Conservation (phyloP, 2,329 filamentous ascomycete genomes). For the Elsinoe arachidis region DNA sequence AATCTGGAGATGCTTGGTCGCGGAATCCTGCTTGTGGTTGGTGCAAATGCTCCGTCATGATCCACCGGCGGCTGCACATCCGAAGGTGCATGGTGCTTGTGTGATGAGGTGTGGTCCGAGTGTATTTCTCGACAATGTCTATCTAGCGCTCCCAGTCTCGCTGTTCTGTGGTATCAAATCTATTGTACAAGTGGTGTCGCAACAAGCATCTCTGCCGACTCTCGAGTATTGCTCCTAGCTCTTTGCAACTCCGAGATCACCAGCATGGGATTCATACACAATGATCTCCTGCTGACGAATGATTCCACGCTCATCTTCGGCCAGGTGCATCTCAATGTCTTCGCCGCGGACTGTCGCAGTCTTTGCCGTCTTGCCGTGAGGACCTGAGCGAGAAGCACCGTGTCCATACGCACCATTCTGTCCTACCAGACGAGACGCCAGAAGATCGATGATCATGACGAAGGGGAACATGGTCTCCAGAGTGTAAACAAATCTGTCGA, state of each 20-base stretch:
- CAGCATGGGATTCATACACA: not conserved
- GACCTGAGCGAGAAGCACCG: not conserved
- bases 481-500: constrained; percentile 4
- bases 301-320: not conserved
- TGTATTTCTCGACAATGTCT: not conserved
- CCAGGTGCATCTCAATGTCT: constrained; percentile 1
- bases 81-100: not conserved
- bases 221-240: not conserved
- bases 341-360: not conserved
- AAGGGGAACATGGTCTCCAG: constrained; percentile 4
- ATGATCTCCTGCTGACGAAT: constrained; percentile 2
- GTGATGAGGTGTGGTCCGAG: not conserved
- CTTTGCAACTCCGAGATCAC: not conserved
- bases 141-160: too few species aligned
- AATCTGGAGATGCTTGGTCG: not conserved
- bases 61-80: not conserved
- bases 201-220: not conserved
- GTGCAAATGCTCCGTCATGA: not conserved
- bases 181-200: not conserved
- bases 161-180: not conserved
- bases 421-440: not conserved
- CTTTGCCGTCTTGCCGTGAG: constrained; percentile 2
- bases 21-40: not conserved
- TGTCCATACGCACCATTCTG: not conserved
- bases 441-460: constrained; percentile 2